Evolutionary conservation across 208 protist species (phyloP).

Genomic region (Leishmania arabica): DNA sequence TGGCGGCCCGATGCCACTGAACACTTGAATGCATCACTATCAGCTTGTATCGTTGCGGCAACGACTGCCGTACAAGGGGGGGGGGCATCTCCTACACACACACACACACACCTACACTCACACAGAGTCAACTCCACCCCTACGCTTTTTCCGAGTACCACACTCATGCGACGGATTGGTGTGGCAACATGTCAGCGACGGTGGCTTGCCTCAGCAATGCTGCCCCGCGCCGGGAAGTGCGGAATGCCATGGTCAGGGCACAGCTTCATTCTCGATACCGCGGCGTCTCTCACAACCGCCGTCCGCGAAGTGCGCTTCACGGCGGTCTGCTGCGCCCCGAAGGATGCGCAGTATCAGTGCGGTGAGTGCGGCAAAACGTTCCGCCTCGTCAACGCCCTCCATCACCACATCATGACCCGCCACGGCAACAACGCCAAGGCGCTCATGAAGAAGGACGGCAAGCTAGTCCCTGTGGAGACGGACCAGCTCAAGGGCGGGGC

Average conservation of each 20-base stretch:
- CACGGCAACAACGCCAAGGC: conserved; percentile 78
- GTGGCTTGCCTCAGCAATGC: conserved; percentile 2
- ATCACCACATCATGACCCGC: conserved; percentile 90
- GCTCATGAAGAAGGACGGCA: conserved; percentile 57
- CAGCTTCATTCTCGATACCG: background rate
- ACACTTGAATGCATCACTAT: background rate
- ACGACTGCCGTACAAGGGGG: background rate
- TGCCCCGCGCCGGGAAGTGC: conserved; percentile 2
- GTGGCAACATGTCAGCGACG: conserved; percentile 8
- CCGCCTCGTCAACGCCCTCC: conserved; percentile 85
- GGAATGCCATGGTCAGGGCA: background rate
- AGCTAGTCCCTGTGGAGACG: conserved; percentile 44
- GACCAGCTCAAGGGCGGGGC: conserved; percentile 20
- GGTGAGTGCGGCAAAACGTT: conserved; percentile 84
- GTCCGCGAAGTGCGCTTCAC: conserved; percentile 30
- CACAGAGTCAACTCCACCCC: background rate
- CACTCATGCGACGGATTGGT: conserved; percentile 1
- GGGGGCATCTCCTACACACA: background rate
- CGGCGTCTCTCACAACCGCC: background rate
- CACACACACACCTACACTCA: background rate
- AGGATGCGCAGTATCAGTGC: conserved; percentile 65
- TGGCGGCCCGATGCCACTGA: background rate
- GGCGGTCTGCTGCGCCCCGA: conserved; percentile 6
- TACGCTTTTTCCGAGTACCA: background rate
- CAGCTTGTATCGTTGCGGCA: background rate